Evolutionary conservation across 805 yeast genomes (phyloP).

Genomic region (Wickerhamomyces pijperi): DNA sequence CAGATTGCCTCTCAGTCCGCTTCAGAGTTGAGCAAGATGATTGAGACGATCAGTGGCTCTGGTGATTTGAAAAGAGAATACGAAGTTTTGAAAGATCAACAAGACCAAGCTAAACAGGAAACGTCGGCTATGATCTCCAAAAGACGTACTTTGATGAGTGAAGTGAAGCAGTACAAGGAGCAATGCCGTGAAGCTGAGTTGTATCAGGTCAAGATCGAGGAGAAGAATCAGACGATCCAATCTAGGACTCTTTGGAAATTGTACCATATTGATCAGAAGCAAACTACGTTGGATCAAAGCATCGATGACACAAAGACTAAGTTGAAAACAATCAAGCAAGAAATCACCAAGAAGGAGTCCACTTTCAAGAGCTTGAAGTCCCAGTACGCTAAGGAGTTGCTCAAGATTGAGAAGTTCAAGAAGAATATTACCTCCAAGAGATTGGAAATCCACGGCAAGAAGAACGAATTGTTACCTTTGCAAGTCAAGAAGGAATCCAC

Average conservation of each 20-base stretch:
- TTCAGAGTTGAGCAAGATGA: slow-evolving; percentile 53
- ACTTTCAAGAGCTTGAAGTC: slow-evolving; percentile 27
- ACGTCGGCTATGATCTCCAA: slow-evolving; percentile 56
- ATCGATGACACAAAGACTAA: slow-evolving; percentile 17
- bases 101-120: slow-evolving; percentile 52
- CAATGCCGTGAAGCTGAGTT: slow-evolving; percentile 63
- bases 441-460: slow-evolving; percentile 29
- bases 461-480: slow-evolving; percentile 47
- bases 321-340: slow-evolving; percentile 22
- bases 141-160: slow-evolving; percentile 60
- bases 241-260: slow-evolving; percentile 51
- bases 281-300: slow-evolving; percentile 14
- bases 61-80: slow-evolving; percentile 55
- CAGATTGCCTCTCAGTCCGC: slow-evolving; percentile 84
- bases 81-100: slow-evolving; percentile 49
- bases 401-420: slow-evolving; percentile 30
- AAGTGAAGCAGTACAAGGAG: slow-evolving; percentile 65
- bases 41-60: slow-evolving; percentile 83
- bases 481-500: slow-evolving; percentile 43
- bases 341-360: slow-evolving; percentile 25
- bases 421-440: slow-evolving; percentile 25
- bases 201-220: slow-evolving; percentile 44
- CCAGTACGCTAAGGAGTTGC: slow-evolving; percentile 34
- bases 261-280: slow-evolving; percentile 41
- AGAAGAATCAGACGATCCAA: slow-evolving; percentile 35